phyloP scores from a whole-genome alignment of 257 asterid species.

The Scutellaria minor region DNA sequence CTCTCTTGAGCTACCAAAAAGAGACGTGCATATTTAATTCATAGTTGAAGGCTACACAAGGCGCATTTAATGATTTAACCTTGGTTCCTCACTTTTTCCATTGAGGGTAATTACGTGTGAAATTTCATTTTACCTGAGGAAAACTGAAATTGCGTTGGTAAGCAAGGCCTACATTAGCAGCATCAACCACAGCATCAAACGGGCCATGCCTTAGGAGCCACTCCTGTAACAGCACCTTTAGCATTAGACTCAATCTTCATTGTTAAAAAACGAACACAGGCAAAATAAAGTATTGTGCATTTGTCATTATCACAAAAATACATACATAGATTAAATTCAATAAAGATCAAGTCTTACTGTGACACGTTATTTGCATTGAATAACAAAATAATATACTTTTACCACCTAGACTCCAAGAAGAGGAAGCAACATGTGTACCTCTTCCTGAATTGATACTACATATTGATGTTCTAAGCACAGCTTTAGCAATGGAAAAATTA shows the following conservation, averaged over 20 bases:
- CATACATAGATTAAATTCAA: background rate
- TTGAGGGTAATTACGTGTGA: background rate
- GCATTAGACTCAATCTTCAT: constrained; percentile 36
- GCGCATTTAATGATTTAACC: background rate
- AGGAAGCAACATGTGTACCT: no score
- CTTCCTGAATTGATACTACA: no score
- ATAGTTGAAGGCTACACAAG: constrained; percentile 2
- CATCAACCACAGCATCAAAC: constrained; percentile 78
- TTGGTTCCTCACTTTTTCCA: background rate
- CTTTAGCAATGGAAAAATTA: no score
- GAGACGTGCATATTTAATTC: background rate
- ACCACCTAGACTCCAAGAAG: no score
- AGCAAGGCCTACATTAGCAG: constrained; percentile 66
- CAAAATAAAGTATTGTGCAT: background rate
- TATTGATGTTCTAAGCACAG: no score
- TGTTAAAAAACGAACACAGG: background rate
- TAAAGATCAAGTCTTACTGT: background rate
- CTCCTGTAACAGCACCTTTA: constrained; percentile 56
- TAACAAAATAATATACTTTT: background rate
- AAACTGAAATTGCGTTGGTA: constrained; percentile 54
- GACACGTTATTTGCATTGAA: background rate
- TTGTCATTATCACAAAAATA: background rate
- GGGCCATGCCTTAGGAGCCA: constrained; percentile 78
- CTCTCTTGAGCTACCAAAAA: constrained; percentile 54
- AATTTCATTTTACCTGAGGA: constrained; percentile 48